These are phyloP conservation scores for Anthracocystis panici-leucophaei DNA, from an alignment of 1,284 basidiomycete genomes.

Conservation along the genomic window DNA sequence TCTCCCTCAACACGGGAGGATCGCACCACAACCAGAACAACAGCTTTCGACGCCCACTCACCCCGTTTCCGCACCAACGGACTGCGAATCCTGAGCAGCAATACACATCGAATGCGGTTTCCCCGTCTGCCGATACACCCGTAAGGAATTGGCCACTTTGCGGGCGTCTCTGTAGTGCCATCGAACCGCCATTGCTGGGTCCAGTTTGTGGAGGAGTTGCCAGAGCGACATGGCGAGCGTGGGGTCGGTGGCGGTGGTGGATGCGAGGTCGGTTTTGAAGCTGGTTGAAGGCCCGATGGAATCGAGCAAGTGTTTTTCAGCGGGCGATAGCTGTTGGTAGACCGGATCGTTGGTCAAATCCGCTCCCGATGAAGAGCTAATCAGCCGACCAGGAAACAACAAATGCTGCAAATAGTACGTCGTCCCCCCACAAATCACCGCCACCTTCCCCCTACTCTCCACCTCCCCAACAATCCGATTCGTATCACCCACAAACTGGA, in stretches of 20 bases:
- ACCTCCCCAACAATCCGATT: constrained; percentile 32
- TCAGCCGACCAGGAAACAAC: constrained; percentile 70
- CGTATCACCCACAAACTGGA: constrained; percentile 69
- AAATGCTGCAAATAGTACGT: constrained; percentile 98
- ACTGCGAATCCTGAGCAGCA: constrained; percentile 71
- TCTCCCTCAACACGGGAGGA: constrained; percentile 75
- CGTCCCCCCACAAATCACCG: constrained; percentile 93
- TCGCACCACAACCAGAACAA: constrained; percentile 93
- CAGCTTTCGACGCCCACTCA: constrained; percentile 75
- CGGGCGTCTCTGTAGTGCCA: constrained; percentile 97
- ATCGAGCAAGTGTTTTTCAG: constrained; percentile 10
- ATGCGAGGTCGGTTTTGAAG: constrained; percentile 16
- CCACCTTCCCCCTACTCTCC: constrained; percentile 73
- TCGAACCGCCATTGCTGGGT: constrained; percentile 80
- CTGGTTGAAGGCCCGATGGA: constrained; percentile 4
- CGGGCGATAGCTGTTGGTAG: constrained; percentile 4
- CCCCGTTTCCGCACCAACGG: not conserved
- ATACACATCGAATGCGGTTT: constrained; percentile 79
- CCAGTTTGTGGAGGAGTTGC: constrained; percentile 78
- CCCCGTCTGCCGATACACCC: constrained; percentile 82
- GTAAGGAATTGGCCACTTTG: constrained; percentile 85
- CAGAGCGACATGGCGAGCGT: constrained; percentile 74
- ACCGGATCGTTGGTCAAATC: constrained; percentile 4
- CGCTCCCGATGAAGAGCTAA: constrained; percentile 29
- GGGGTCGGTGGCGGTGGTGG: constrained; percentile 2